A percentile compares a stretch with the other conserved stretches of the same genome.
These are phyloP conservation scores for Ganoderma sp. DNA, from an alignment of 1,284 basidiomycete genomes.

Conservation along the genomic window DNA sequence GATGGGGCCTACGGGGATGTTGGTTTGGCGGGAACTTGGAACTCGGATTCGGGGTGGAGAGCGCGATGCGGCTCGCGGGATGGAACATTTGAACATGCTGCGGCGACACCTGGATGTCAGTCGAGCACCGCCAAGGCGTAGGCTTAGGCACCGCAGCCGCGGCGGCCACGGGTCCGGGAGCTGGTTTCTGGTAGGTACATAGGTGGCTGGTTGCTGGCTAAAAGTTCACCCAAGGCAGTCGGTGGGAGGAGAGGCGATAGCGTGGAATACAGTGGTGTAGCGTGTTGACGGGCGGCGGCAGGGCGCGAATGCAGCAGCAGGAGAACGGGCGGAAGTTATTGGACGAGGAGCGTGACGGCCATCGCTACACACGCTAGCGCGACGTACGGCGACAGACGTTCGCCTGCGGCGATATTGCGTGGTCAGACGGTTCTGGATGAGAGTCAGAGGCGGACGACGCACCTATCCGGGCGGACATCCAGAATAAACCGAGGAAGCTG, in stretches of 20 bases:
- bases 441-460: conserved; percentile 35
- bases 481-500: conserved; percentile 91
- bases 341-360: conserved; percentile 46
- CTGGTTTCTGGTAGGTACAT: too few species aligned
- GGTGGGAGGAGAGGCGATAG: not conserved
- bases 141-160: not conserved
- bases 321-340: conserved; percentile 23
- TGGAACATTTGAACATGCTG: not conserved
- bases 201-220: not conserved
- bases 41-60: not conserved
- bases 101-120: not conserved
- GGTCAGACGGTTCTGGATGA: not conserved
- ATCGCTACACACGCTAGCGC: conserved; percentile 64
- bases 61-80: not conserved
- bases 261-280: not conserved
- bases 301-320: not conserved
- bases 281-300: not conserved
- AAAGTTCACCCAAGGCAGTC: not conserved
- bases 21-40: not conserved
- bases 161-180: not conserved
- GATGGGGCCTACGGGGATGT: not conserved
- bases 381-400: conserved; percentile 72
- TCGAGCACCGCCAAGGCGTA: not conserved
- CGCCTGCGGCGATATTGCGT: conserved; percentile 47
- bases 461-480: conserved; percentile 94